Evolutionary conservation across 768 basidiomycete species (phyloP).

Genomic region (Fomitopsis serialis): DNA sequence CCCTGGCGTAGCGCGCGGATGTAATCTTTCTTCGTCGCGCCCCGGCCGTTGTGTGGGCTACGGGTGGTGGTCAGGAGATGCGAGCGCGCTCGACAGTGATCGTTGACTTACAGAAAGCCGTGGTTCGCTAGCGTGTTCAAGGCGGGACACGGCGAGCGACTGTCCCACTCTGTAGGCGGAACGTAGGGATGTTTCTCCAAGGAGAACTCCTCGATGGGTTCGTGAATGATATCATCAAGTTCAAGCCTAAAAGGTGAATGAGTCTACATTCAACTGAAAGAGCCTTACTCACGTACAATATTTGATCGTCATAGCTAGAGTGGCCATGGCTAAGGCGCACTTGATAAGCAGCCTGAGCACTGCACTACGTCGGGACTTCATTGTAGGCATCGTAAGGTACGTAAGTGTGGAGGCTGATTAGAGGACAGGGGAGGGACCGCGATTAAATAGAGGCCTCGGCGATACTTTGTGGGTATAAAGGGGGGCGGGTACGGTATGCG

Average conservation of each 20-base stretch:
- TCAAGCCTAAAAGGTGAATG: too few relatives aligned
- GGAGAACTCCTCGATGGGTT: background rate
- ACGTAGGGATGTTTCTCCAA: conserved; percentile 3
- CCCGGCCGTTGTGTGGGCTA: conserved; percentile 17
- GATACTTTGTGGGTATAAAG: too few relatives aligned
- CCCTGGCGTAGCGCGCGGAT: conserved; percentile 17
- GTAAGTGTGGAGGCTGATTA: too few relatives aligned
- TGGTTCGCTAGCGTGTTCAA: conserved; percentile 55
- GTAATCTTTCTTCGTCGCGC: conserved; percentile 5
- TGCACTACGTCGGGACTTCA: too few relatives aligned
- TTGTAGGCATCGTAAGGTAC: too few relatives aligned
- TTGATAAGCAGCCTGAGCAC: background rate
- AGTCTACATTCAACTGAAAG: too few relatives aligned
- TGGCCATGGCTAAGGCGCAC: background rate
- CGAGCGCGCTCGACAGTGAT: background rate
- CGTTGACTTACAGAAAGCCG: conserved; percentile 31
- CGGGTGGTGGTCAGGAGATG: background rate
- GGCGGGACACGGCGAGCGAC: conserved; percentile 43
- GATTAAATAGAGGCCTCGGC: too few relatives aligned
- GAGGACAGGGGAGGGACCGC: too few relatives aligned
- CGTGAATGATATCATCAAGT: background rate
- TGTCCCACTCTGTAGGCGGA: background rate
- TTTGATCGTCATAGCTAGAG: background rate
- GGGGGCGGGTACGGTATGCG: too few relatives aligned
- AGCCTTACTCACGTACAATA: too few relatives aligned